phyloP scores from a whole-genome alignment of 768 basidiomycete species.

The Chalciporus pseudorubinellus region DNA sequence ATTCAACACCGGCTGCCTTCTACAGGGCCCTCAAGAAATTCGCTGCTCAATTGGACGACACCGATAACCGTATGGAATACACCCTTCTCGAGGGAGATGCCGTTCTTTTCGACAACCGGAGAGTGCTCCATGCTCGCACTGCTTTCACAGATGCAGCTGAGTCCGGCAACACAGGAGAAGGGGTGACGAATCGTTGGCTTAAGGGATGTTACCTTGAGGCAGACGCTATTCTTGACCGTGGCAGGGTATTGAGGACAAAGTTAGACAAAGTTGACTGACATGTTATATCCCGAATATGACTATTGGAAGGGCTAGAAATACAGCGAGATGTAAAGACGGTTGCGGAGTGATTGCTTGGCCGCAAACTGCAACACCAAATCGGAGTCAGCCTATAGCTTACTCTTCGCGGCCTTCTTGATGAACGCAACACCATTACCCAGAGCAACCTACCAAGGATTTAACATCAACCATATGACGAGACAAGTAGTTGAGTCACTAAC shows the following conservation, averaged over 20 bases:
- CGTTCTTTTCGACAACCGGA: constrained; percentile 88
- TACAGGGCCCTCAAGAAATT: constrained; percentile 65
- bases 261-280: constrained; percentile 6
- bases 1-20: constrained; percentile 49
- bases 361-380: neutral
- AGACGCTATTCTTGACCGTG: constrained; percentile 60
- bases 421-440: constrained; percentile 66
- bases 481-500: constrained; percentile 27
- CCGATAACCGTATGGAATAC: constrained; percentile 54
- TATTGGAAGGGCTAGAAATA: neutral
- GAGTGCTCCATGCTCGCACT: constrained; percentile 84
- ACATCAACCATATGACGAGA: neutral
- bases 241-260: constrained; percentile 46
- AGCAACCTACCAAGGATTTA: constrained; percentile 35
- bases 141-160: constrained; percentile 54
- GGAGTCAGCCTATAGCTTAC: constrained; percentile 36
- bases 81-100: constrained; percentile 79
- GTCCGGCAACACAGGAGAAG: constrained; percentile 36
- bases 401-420: constrained; percentile 49
- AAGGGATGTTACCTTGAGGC: constrained; percentile 84
- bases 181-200: constrained; percentile 73
- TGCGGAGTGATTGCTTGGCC: neutral
- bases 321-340: neutral
- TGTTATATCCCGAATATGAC: neutral
- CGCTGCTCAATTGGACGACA: constrained; percentile 52